Evolutionary conservation across 2,329 filamentous ascomycete genomes (phyloP).

Genomic region (Colletotrichum horii): DNA sequence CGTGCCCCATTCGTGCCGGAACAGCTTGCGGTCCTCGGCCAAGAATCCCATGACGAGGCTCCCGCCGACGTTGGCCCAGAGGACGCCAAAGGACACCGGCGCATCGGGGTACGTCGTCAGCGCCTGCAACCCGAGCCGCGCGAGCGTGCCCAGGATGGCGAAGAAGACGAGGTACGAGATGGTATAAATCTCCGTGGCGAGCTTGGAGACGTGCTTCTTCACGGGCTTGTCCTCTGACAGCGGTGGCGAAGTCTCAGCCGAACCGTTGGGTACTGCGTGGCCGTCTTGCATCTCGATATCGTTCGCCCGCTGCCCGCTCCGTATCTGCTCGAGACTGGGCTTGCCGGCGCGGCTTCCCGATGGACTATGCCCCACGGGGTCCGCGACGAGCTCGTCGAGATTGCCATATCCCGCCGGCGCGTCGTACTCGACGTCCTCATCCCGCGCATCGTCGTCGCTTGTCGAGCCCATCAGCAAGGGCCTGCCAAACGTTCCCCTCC

Average conservation of each 20-base stretch:
- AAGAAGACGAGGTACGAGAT: conserved; percentile 86
- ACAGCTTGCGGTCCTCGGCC: conserved; percentile 77
- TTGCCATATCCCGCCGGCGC: conserved; percentile 40
- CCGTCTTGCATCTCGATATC: conserved; percentile 1
- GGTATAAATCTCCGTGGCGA: conserved; percentile 69
- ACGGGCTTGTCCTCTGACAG: not conserved
- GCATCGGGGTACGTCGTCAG: conserved; percentile 81
- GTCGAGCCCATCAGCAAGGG: not conserved
- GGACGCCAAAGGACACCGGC: conserved; percentile 72
- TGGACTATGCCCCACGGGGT: conserved; percentile 22
- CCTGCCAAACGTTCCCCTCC: not conserved
- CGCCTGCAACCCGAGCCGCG: conserved; percentile 79
- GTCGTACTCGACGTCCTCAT: conserved; percentile 26
- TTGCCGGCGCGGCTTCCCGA: not conserved
- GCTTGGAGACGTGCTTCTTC: conserved; percentile 44
- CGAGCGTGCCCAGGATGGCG: conserved; percentile 82
- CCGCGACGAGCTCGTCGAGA: conserved; percentile 45
- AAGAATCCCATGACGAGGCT: conserved; percentile 87
- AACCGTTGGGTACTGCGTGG: not conserved
- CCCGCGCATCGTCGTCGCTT: not conserved
- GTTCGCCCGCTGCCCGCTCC: not conserved
- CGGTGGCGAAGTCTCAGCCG: not conserved
- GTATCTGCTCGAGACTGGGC: conserved; percentile 8
- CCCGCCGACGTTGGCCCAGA: conserved; percentile 90
- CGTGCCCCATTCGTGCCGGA: conserved; percentile 69